Conservation (phyloP, 805 yeast genomes). For the Candida stauntonica region DNA sequence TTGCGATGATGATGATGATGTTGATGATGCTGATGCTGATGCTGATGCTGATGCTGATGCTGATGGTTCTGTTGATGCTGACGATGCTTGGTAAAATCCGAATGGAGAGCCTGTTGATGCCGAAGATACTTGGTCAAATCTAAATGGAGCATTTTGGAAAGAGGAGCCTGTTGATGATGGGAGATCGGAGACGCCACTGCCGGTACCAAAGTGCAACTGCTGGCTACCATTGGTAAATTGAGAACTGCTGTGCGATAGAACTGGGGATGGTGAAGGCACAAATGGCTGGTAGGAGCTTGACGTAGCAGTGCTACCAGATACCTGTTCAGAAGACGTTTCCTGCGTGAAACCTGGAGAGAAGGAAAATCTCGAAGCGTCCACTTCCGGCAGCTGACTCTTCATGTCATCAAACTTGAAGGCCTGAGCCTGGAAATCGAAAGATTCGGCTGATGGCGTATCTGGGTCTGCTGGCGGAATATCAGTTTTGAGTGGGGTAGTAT, state of each 20-base stretch:
- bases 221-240: no score
- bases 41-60: not conserved
- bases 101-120: not conserved
- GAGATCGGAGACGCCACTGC: no score
- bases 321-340: not conserved
- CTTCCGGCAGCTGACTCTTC: conserved; percentile 3
- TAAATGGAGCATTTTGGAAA: no score
- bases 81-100: not conserved
- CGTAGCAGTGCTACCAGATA: no score
- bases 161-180: no score
- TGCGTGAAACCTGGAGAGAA: not conserved
- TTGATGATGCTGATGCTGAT: not conserved
- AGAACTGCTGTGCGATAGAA: no score
- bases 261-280: no score
- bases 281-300: no score
- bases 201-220: no score
- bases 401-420: conserved; percentile 7
- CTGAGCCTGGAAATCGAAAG: conserved; percentile 2
- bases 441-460: not conserved
- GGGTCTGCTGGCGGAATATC: not conserved
- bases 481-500: no score
- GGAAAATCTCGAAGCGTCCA: not conserved
- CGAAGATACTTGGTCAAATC: not conserved
- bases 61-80: not conserved
- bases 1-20: not conserved